Evolutionary conservation across 306 rosid genomes (phyloP).

Genomic region (Vachellia collinsii): DNA sequence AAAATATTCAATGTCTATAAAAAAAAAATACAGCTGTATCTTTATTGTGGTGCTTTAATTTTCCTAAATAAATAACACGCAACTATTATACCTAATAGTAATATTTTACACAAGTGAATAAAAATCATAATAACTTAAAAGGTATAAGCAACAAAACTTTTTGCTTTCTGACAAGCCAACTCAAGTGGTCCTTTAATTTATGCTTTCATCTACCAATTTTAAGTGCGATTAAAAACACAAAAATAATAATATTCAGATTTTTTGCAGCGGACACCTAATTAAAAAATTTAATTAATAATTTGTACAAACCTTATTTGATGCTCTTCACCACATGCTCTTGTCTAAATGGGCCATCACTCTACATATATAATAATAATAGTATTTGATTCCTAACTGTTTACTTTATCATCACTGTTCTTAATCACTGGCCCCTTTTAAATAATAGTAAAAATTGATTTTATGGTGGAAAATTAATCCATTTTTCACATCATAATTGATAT

Average conservation of each 20-base stretch:
- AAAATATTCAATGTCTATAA: background rate
- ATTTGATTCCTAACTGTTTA: conserved; percentile 16
- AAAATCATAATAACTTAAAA: background rate
- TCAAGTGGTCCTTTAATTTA: background rate
- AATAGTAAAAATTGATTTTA: background rate
- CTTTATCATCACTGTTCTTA: background rate
- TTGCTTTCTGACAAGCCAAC: conserved; percentile 23
- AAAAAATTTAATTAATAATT: conserved; percentile 4
- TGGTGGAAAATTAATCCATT: background rate
- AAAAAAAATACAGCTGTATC: background rate
- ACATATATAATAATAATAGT: too few relatives aligned
- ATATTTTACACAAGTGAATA: background rate
- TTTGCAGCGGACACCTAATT: conserved; percentile 25
- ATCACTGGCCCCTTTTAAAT: background rate
- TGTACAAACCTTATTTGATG: conserved; percentile 28
- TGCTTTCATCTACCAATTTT: conserved; percentile 16
- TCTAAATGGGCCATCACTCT: conserved; percentile 21
- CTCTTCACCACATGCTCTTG: conserved; percentile 41
- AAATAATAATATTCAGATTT: conserved; percentile 19
- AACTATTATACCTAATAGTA: conserved; percentile 10
- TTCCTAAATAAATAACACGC: background rate
- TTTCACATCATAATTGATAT: background rate
- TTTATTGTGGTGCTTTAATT: background rate
- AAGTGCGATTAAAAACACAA: background rate
- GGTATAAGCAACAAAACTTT: background rate